These are phyloP conservation scores for Boletus edulis DNA, from an alignment of 768 basidiomycete genomes.

Conservation along the genomic window DNA sequence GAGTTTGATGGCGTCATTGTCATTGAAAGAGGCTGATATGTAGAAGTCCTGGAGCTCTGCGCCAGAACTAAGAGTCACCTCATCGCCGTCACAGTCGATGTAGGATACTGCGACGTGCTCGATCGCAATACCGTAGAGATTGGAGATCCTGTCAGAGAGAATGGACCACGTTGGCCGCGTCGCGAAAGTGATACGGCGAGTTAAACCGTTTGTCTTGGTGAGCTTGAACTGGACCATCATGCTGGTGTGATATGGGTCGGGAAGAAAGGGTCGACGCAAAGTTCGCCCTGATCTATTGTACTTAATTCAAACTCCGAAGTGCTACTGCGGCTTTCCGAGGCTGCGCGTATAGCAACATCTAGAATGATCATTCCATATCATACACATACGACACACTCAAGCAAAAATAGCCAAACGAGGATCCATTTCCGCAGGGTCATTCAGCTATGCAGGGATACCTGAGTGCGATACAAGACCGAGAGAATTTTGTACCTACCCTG, in stretches of 20 bases:
- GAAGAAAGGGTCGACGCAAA: slow-evolving; percentile 1
- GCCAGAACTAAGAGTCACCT: slow-evolving; percentile 73
- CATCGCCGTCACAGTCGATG: slow-evolving; percentile 68
- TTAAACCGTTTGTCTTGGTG: slow-evolving; percentile 50
- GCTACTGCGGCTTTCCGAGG: slow-evolving; percentile 23
- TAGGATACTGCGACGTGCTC: slow-evolving; percentile 68
- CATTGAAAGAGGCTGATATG: slow-evolving; percentile 27
- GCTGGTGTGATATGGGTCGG: slow-evolving; percentile 36
- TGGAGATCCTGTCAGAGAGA: slow-evolving; percentile 53
- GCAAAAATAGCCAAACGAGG: slow-evolving; percentile 68
- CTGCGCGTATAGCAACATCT: not conserved
- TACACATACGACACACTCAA: slow-evolving; percentile 30
- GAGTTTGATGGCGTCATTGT: slow-evolving; percentile 49
- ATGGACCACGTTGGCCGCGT: slow-evolving; percentile 51
- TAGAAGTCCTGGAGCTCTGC: slow-evolving; percentile 80
- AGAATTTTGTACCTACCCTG: slow-evolving; percentile 45
- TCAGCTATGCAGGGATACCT: slow-evolving; percentile 43
- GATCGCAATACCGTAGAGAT: slow-evolving; percentile 54
- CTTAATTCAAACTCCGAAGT: slow-evolving; percentile 43
- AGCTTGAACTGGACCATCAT: slow-evolving; percentile 63
- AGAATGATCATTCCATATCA: not conserved
- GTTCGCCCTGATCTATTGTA: slow-evolving; percentile 12
- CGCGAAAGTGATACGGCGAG: slow-evolving; percentile 57
- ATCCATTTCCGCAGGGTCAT: slow-evolving; percentile 69
- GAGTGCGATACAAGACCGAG: slow-evolving; percentile 1